phyloP scores from a whole-genome alignment of 306 rosid genomes.

The Fagus crenata region DNA sequence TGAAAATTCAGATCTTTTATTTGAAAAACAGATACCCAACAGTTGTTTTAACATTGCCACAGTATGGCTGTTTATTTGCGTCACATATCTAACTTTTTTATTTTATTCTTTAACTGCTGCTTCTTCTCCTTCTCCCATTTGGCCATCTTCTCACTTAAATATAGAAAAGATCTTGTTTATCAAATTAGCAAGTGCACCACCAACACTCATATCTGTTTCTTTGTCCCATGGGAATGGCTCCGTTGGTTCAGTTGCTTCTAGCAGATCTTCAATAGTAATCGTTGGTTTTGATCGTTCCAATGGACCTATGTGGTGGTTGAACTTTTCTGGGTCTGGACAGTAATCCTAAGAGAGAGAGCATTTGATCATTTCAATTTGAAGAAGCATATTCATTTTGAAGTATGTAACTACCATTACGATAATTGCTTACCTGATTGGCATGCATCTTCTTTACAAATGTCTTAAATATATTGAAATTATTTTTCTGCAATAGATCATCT shows the following conservation, averaged over 20 bases:
- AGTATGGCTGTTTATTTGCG: constrained; percentile 11
- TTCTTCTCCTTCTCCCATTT: constrained; percentile 18
- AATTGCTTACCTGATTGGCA: constrained; percentile 73
- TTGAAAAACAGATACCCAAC: constrained; percentile 2
- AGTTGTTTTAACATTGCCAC: constrained; percentile 28
- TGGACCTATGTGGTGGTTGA: constrained; percentile 51
- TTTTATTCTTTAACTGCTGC: constrained; percentile 15
- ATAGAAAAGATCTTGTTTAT: constrained; percentile 34
- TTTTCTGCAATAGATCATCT: constrained; percentile 46
- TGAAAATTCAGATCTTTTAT: constrained; percentile 22
- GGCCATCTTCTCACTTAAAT: constrained; percentile 29
- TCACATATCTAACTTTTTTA: constrained; percentile 26
- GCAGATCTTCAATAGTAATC: constrained; percentile 49
- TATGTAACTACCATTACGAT: constrained; percentile 11
- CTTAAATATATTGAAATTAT: constrained; percentile 62
- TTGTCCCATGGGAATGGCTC: constrained; percentile 67
- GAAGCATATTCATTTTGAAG: constrained; percentile 2
- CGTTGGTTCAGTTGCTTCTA: constrained; percentile 62
- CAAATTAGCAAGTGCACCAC: constrained; percentile 34
- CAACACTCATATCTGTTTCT: constrained; percentile 66
- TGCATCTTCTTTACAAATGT: constrained; percentile 78
- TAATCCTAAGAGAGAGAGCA: constrained; percentile 50
- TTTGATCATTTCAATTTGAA: constrained; percentile 16
- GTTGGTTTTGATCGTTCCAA: constrained; percentile 56
- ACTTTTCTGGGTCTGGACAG: constrained; percentile 52